These are phyloP conservation scores for Diaporthe eres DNA, from an alignment of 2,329 filamentous ascomycete genomes.

Conservation along the genomic window DNA sequence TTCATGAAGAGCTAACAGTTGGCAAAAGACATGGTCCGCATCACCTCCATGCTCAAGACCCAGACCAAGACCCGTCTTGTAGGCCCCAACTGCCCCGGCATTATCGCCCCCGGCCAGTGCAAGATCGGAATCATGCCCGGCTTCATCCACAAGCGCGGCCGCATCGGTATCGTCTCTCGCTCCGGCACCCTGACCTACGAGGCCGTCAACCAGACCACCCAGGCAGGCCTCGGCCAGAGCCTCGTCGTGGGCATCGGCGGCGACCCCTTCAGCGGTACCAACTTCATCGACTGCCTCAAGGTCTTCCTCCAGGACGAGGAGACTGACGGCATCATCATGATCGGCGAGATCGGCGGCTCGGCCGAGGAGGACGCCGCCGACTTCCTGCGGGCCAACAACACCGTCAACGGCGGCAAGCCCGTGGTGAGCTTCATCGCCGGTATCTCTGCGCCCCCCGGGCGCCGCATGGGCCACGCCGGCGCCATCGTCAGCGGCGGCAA, in stretches of 20 bases:
- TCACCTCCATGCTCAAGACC: constrained; percentile 97
- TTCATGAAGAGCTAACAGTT: constrained; percentile 38
- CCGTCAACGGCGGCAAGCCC: constrained; percentile 86
- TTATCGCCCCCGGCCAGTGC: constrained; percentile 96
- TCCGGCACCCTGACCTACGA: constrained; percentile 99
- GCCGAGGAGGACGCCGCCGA: constrained; percentile 99
- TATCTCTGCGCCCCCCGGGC: constrained; percentile 95
- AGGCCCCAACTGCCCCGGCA: constrained; percentile 97
- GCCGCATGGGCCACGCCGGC: constrained; percentile 98
- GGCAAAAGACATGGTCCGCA: constrained; percentile 92
- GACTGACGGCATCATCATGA: constrained; percentile 99
- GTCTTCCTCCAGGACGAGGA: constrained; percentile 97
- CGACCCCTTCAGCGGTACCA: constrained; percentile 98
- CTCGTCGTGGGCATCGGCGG: constrained; percentile 98
- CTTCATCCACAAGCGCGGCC: constrained; percentile 99
- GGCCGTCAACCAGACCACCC: constrained; percentile 99
- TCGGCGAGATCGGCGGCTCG: constrained; percentile 97
- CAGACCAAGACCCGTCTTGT: constrained; percentile 97
- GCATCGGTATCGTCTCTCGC: constrained; percentile 97
- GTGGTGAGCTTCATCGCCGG: constrained; percentile 98
- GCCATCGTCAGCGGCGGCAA: constrained; percentile 98
- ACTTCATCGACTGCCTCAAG: constrained; percentile 99
- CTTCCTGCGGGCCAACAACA: constrained; percentile 94
- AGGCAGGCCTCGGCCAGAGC: constrained; percentile 95
- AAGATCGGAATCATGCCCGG: constrained; percentile 99